Conservation (phyloP, 2,329 filamentous ascomycete species). For the Fonsecaea monophora region DNA sequence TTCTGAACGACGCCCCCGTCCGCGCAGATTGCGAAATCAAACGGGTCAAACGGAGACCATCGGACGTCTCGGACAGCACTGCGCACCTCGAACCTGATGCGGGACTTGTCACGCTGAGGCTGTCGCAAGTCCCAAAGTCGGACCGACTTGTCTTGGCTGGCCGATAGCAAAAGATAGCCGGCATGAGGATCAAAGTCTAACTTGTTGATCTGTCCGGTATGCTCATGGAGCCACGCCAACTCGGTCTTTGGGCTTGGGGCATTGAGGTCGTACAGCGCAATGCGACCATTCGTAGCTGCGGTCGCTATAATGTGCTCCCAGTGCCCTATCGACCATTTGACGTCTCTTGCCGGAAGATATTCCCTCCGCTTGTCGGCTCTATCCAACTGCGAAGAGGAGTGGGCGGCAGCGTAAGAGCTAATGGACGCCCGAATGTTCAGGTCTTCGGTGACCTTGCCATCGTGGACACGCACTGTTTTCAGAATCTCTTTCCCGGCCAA, state of each 20-base stretch:
- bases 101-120: constrained; percentile 51
- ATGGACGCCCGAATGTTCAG: constrained; percentile 68
- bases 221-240: constrained; percentile 68
- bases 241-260: constrained; percentile 60
- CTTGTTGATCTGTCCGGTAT: constrained; percentile 69
- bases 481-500: constrained; percentile 71
- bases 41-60: constrained; percentile 64
- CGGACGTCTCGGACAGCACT: constrained; percentile 69
- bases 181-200: constrained; percentile 69
- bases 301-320: constrained; percentile 68
- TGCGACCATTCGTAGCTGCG: constrained; percentile 69
- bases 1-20: constrained; percentile 69
- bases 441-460: constrained; percentile 65
- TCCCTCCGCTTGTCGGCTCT: constrained; percentile 60
- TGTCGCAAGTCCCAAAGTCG: constrained; percentile 69
- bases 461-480: constrained; percentile 67
- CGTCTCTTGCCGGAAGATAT: constrained; percentile 68
- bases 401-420: constrained; percentile 62
- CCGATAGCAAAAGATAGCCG: constrained; percentile 66
- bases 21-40: constrained; percentile 69
- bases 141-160: constrained; percentile 69
- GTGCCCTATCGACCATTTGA: constrained; percentile 70
- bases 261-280: constrained; percentile 67
- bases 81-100: constrained; percentile 59
- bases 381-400: constrained; percentile 52